Evolutionary conservation across 305 asterid species (phyloP), one percentile per base, ranked within the genome.

Genomic region (Fraxinus greggii): DNA sequence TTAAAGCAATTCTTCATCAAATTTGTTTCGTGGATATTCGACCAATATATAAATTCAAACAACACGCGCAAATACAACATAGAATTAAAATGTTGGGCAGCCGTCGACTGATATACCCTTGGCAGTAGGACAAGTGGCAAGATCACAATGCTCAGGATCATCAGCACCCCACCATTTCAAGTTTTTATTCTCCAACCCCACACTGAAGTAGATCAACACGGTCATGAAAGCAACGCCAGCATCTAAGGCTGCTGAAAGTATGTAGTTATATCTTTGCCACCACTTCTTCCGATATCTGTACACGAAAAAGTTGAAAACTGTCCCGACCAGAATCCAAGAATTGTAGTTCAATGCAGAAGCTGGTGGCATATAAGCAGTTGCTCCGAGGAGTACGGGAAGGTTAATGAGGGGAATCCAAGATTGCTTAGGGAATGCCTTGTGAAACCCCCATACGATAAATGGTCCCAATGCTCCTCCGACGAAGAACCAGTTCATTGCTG

Each of bases 151-250:
- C 86, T 95, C 97, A 3, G 87, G 88, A 23, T 89, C 89, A 7
- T 78, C 88, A 88, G 3, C 88, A 2, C 98, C 98, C 98, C 97
- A 91, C 98, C 98, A 93, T 0, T 72, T 2, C 2, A 95, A 32
- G 4, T 65, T 85, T 42, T 42, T 86, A 4, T 89, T 48, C 86
- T 87, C 93, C 65, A 95, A 76, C 0, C 98, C 97, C 40, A 90
- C 78, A 1, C 84, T 5, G 80, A 95, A 87, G 86, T 92, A 95
- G 28, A 95, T 86, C 48, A 93, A 38, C 17, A 94, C 96, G 0
- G 93, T 90, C 98, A 95, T 95, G 83, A 95, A 93, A 8, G 98
- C 98, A 9, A 93, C 92, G 4, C 97, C 93, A 1, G 95, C 98
- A 83, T 95, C 98, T 56, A 95, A 54, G 0, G 94, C 98, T 0